phyloP scores from a whole-genome alignment of 2,329 filamentous ascomycete genomes.

The Diaporthe citri region DNA sequence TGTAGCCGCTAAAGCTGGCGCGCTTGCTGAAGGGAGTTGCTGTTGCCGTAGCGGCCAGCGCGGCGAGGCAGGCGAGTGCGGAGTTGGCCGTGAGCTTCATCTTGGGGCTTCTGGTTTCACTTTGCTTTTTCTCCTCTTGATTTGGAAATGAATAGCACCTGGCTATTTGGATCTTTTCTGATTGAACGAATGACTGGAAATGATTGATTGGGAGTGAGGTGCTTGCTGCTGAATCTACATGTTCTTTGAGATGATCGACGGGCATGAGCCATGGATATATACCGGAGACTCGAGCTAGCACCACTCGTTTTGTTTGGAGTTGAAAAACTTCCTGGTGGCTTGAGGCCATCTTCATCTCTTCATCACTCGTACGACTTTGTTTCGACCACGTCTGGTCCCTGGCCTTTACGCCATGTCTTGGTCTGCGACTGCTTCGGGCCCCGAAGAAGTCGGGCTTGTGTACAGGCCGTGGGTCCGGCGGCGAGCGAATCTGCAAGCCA shows the following conservation, averaged over 20 bases:
- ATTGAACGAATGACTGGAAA: not conserved
- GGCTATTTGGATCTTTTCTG: not conserved
- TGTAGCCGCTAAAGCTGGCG: constrained; percentile 20
- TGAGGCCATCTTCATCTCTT: not conserved
- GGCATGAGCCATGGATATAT: not conserved
- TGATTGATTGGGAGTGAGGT: not conserved
- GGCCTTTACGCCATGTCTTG: not conserved
- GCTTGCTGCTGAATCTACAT: not conserved
- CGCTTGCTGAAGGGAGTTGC: constrained; percentile 27
- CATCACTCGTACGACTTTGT: not conserved
- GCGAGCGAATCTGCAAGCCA: not conserved
- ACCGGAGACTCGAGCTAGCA: not conserved
- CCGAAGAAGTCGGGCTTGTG: not conserved
- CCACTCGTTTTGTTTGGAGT: not conserved
- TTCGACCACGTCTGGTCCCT: not conserved
- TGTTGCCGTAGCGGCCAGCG: not conserved
- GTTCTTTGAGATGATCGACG: not conserved
- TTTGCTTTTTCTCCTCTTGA: not conserved
- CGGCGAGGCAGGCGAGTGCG: not conserved
- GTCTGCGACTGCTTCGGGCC: constrained; percentile 4
- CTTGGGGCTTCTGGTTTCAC: not conserved
- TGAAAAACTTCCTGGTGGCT: not conserved
- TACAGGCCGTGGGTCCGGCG: not conserved
- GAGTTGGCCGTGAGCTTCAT: constrained; percentile 9
- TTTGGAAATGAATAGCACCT: not conserved